Percentiles rank a stretch among this genome's conserved stretches.
These are phyloP conservation scores for Vicia faba DNA, from an alignment of 306 rosid genomes.

Conservation along the genomic window DNA sequence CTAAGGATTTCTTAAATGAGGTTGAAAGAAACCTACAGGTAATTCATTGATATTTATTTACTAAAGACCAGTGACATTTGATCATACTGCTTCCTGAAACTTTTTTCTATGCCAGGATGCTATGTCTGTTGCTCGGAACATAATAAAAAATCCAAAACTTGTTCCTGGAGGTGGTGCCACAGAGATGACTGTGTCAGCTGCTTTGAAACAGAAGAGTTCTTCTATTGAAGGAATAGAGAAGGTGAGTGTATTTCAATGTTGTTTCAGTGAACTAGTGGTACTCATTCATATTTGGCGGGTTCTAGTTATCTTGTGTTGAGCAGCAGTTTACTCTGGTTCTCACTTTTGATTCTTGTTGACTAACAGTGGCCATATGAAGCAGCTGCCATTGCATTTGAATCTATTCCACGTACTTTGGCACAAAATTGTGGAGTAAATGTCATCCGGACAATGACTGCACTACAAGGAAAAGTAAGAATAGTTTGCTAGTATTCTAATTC, in stretches of 20 bases:
- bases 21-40: conserved; percentile 97
- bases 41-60: conserved; percentile 5
- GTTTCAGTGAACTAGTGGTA: conserved; percentile 27
- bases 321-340: conserved; percentile 32
- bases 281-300: background rate
- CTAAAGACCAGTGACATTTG: background rate
- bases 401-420: conserved; percentile 94
- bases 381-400: conserved; percentile 97
- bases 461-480: conserved; percentile 85
- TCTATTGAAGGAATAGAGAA: conserved; percentile 95
- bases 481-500: background rate
- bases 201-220: conserved; percentile 94
- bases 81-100: conserved; percentile 37
- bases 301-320: conserved; percentile 14
- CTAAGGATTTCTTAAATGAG: conserved; percentile 88
- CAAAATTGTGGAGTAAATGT: conserved; percentile 99
- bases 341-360: conserved; percentile 34
- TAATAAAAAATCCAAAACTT: conserved; percentile 86
- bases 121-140: conserved; percentile 89
- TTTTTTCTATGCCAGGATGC: conserved; percentile 69
- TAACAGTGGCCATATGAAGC: conserved; percentile 99
- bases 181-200: conserved; percentile 90
- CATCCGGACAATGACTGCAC: conserved; percentile 89
- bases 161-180: conserved; percentile 98
- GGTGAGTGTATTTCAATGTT: conserved; percentile 44